phyloP scores from a whole-genome alignment of 2,329 filamentous ascomycete genomes.

The Beauveria asiatica region DNA sequence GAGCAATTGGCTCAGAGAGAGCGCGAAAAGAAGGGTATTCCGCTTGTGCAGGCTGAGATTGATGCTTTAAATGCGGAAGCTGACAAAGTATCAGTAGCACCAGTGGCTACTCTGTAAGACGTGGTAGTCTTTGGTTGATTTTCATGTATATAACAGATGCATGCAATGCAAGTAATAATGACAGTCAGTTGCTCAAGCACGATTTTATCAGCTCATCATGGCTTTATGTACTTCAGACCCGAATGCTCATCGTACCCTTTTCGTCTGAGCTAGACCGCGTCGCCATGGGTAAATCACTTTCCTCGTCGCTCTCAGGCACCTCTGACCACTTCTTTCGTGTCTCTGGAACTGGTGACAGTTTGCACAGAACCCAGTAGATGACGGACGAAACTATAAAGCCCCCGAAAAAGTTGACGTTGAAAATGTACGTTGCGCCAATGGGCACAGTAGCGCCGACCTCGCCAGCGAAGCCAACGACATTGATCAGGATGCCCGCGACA shows the following conservation, averaged over 20 bases:
- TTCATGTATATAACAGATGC: background rate
- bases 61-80: conserved; percentile 48
- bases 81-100: conserved; percentile 28
- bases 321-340: conserved; percentile 71
- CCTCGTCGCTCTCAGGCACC: conserved; percentile 29
- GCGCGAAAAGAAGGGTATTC: conserved; percentile 47
- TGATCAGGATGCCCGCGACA: conserved; percentile 74
- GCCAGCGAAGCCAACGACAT: conserved; percentile 84
- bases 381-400: conserved; percentile 64
- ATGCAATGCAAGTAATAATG: background rate
- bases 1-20: conserved; percentile 47
- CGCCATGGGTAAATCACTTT: background rate
- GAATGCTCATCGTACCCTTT: background rate
- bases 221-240: background rate
- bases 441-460: conserved; percentile 69
- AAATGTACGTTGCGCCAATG: conserved; percentile 72
- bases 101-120: conserved; percentile 12
- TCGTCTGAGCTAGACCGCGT: background rate
- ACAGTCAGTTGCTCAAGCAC: background rate
- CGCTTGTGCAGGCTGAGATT: conserved; percentile 48
- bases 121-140: background rate
- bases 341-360: conserved; percentile 62
- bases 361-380: conserved; percentile 64
- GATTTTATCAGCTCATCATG: background rate
- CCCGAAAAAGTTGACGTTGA: conserved; percentile 83